These are phyloP conservation scores for Stygiomarasmius scandens DNA, from an alignment of 1,284 basidiomycete species.

Conservation along the genomic window DNA sequence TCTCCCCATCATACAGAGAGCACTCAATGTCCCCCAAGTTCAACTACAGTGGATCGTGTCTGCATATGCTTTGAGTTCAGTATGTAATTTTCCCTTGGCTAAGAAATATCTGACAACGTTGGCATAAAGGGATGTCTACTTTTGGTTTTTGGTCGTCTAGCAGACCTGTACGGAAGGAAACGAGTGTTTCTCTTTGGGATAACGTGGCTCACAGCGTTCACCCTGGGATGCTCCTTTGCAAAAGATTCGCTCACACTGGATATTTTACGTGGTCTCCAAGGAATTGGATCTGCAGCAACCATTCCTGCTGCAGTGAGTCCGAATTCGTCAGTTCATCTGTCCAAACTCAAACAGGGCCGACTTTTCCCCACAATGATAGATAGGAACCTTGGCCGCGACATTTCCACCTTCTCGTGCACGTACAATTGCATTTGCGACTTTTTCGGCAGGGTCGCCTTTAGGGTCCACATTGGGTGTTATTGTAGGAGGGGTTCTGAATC, in stretches of 20 bases:
- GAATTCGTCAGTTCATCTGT: not conserved
- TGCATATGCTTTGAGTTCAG: conserved; percentile 52
- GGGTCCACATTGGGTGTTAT: conserved; percentile 62
- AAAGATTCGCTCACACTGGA: conserved; percentile 54
- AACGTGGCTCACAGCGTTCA: conserved; percentile 46
- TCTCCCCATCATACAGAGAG: conserved; percentile 61
- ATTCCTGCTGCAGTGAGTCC: conserved; percentile 71
- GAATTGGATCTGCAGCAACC: conserved; percentile 68
- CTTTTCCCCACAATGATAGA: conserved; percentile 34
- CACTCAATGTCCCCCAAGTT: conserved; percentile 49
- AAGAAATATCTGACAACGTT: not conserved
- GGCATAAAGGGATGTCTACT: conserved; percentile 71
- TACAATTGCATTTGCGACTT: conserved; percentile 76
- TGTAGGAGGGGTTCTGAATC: conserved; percentile 72
- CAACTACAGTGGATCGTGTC: conserved; percentile 68
- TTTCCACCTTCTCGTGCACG: conserved; percentile 73
- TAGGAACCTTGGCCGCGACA: conserved; percentile 77
- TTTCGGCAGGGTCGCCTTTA: conserved; percentile 79
- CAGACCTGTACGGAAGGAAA: conserved; percentile 75
- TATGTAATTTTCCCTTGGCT: conserved; percentile 26
- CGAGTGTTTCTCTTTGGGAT: conserved; percentile 60
- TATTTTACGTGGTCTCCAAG: conserved; percentile 69
- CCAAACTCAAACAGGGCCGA: not conserved
- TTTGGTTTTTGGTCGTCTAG: conserved; percentile 69
- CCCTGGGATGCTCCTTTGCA: conserved; percentile 58